Evolutionary conservation across 176 grass and related monocot genomes (phyloP), one percentile per base, ranked within the genome.

Genomic region (Aegilops bicornis): DNA sequence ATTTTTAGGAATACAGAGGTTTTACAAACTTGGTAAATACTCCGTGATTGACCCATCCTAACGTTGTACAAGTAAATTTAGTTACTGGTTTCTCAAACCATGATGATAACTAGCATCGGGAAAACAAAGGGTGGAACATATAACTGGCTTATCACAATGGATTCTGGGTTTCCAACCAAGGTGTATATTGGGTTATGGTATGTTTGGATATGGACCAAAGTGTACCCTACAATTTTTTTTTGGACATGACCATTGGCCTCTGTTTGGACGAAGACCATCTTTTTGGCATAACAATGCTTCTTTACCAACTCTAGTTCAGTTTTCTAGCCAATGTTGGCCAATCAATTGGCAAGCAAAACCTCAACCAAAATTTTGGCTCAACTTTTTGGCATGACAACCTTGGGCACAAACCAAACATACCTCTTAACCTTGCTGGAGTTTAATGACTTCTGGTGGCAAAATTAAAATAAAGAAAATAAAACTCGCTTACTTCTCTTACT

Each of bases 101-200:
- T 87, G 68, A 54, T 76, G 70, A 42, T 58, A 87, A 66, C 64
- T 43, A 69, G 63, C 32, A 69, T 74, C 52, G 20, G 23, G 40
- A 52, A 78, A 37, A 45, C n/a, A 79, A 79, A 36, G 9, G 73
- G 17, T 80, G 24, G 4, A 70, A 70, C 30, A 14, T 80, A 50
- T 24, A 70, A 70, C 64, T 74, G 30, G 67, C 30, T 66, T 65
- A 75, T 74, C 35, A 64, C 23, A 12, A 58, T 73, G 66, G 48
- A 79, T 68, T 63, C 66, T 80, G 14, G 33, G 14, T 60, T 45
- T 35, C 29, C 37, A 59, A 12, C 14, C 48, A 77, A 25, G 62
- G 32, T 33, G 6, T 13, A 32, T 25, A 69, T 62, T 75, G 6
- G 10, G 12, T 69, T 63, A 61, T 13, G 52, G 52, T 56, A 7